Percentiles rank a stretch among this genome's conserved stretches.
Evolutionary conservation across 108 stramenopile species (phyloP).

Genomic region (Cylindrotheca fusiformis): DNA sequence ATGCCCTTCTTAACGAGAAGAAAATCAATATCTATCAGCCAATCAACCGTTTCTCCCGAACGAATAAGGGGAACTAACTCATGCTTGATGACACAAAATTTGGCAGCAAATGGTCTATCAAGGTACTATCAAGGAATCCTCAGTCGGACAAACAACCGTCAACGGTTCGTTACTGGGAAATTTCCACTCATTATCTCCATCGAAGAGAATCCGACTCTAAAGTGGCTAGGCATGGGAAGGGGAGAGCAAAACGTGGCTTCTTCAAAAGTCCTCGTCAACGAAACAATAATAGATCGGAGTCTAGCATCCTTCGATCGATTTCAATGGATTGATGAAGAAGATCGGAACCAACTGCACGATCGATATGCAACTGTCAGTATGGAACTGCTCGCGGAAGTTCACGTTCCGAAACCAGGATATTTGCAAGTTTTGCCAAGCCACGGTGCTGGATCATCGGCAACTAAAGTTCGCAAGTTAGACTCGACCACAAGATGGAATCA

Average conservation of each 20-base stretch:
- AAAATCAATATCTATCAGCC: too few species aligned
- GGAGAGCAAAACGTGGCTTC: constrained; percentile 5
- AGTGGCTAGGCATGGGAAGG: constrained; percentile 51
- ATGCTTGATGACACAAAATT: too few species aligned
- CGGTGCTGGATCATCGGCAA: constrained; percentile 54
- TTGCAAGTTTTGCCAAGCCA: constrained; percentile 52
- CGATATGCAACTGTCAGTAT: constrained; percentile 57
- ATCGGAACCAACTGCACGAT: constrained; percentile 54
- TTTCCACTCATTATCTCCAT: constrained; percentile 66
- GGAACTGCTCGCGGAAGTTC: constrained; percentile 76
- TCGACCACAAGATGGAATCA: constrained; percentile 25
- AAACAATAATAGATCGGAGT: constrained; percentile 56
- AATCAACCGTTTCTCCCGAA: too few species aligned
- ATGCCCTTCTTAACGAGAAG: background rate
- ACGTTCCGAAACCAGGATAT: constrained; percentile 73
- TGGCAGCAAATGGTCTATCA: constrained; percentile 49
- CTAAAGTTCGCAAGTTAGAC: constrained; percentile 2
- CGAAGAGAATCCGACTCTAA: constrained; percentile 62
- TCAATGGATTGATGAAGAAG: constrained; percentile 69
- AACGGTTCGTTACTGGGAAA: constrained; percentile 73
- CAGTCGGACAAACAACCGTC: constrained; percentile 50
- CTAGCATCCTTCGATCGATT: constrained; percentile 66
- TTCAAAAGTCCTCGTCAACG: constrained; percentile 61
- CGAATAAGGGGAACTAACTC: too few species aligned
- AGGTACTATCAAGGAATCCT: constrained; percentile 58